Evolutionary conservation across 805 yeast genomes (phyloP), one percentile per base, ranked within the genome.

Genomic region (Starmerella kuoi): DNA sequence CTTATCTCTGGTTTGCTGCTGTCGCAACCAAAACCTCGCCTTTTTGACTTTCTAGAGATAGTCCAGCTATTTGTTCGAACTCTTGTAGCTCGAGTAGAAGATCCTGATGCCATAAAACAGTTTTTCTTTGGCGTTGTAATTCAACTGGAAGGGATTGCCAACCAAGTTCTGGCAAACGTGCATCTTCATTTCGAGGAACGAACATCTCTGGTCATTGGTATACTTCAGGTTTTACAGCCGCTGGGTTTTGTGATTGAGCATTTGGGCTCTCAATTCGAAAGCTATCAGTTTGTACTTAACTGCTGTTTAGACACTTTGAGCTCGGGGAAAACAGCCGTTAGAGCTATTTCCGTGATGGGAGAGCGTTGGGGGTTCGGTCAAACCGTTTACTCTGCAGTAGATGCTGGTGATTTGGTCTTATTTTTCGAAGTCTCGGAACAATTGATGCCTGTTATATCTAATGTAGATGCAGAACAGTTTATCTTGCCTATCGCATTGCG

Each of bases 91-190:
- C 38, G 26, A 21, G 27, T 26, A 14, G 24, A 27, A 4, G 12
- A 34, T n/a, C 35, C 25, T n/a, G 46, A 46, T 7, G 15, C 8
- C 9, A 21, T 38, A 30, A 50, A 46, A 26, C 31, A 42, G 9
- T 28, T 50, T 19, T 30, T 48, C 4, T 52, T 52, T 27, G 55
- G 54, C 5, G 37, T 48, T 4, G 17, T 43, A 1, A 33, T 52
- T 12, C 55, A 52, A 21, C 37, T 52, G 7, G 47, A 50, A 39
- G 55, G 55, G 2, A 23, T 52, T 9, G 43, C 39, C 27, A 17
- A 31, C 17, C 51, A 41, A 26, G 15, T 46, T 9, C 38, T 51
- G 12, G 17, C 27, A 15, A 33, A 9, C 15, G 4, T 24, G 3
- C n/a, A 14, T 4, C 2, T 28, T 9, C 36, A 5, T 12, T 18